These are phyloP conservation scores for Pythium aphanidermatum DNA, from an alignment of 352 stramenopile genomes.

Conservation along the genomic window DNA sequence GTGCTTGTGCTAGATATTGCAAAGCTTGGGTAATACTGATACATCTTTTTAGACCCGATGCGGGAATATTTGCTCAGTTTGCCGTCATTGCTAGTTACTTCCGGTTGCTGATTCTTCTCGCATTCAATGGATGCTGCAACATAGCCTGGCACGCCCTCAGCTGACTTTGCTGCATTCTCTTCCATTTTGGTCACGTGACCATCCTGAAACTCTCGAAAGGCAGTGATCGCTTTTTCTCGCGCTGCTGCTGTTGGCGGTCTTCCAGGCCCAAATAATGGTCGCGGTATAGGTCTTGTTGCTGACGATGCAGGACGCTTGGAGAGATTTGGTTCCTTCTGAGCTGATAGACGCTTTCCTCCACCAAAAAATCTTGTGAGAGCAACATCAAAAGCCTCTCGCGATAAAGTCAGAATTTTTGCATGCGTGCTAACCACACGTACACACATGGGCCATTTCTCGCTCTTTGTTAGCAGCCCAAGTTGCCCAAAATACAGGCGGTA, in stretches of 20 bases:
- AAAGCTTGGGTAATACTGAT: constrained; percentile 36
- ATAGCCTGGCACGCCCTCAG: too few relatives aligned
- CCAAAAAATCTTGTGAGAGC: constrained; percentile 37
- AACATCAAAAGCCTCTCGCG: constrained; percentile 31
- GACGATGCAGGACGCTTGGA: constrained; percentile 33
- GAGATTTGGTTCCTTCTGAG: constrained; percentile 1
- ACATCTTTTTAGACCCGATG: constrained; percentile 1
- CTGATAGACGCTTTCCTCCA: constrained; percentile 21
- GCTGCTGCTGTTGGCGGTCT: not conserved
- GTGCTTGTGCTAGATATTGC: not conserved
- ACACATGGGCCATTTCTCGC: constrained; percentile 31
- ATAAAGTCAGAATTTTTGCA: constrained; percentile 26
- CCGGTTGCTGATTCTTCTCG: not conserved
- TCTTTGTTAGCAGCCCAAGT: constrained; percentile 37
- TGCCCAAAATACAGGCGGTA: constrained; percentile 26
- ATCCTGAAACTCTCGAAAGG: too few relatives aligned
- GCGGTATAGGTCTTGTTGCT: constrained; percentile 8
- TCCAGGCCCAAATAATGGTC: not conserved
- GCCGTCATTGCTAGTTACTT: not conserved
- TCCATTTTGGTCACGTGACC: too few relatives aligned
- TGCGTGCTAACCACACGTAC: constrained; percentile 13
- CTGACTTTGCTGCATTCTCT: too few relatives aligned
- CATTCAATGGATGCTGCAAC: too few relatives aligned
- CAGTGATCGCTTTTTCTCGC: too few relatives aligned
- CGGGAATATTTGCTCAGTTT: not conserved